These are phyloP conservation scores for Cordyceps tenuipes DNA, from an alignment of 2,329 filamentous ascomycete genomes.

Conservation along the genomic window DNA sequence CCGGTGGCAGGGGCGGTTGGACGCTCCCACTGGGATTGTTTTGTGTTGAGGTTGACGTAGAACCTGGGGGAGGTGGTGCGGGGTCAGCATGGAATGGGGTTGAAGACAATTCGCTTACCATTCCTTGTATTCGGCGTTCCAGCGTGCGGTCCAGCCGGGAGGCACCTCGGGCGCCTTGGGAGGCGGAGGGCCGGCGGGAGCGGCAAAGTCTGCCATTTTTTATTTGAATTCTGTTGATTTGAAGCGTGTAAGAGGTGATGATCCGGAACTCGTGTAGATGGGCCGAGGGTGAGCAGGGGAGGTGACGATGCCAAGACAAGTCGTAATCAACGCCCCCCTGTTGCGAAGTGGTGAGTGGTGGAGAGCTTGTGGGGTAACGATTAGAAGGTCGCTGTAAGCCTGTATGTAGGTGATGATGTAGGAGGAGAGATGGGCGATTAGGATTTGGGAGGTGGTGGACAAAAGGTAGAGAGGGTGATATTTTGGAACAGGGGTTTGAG, in stretches of 20 bases:
- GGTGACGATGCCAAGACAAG: constrained; percentile 2
- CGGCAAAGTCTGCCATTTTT: constrained; percentile 45
- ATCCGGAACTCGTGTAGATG: background rate
- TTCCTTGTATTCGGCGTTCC: constrained; percentile 82
- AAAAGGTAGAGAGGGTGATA: background rate
- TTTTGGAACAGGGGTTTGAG: background rate
- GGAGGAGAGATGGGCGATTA: background rate
- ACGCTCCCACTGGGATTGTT: constrained; percentile 83
- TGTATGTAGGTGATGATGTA: background rate
- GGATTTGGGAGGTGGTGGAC: background rate
- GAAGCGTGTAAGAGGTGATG: background rate
- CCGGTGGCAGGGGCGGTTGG: constrained; percentile 61
- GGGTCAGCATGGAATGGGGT: background rate
- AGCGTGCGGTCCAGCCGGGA: constrained; percentile 71
- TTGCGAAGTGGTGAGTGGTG: background rate
- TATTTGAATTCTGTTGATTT: background rate
- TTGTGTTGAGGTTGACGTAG: constrained; percentile 83
- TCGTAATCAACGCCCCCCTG: background rate
- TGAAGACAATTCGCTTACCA: constrained; percentile 43
- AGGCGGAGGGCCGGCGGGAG: constrained; percentile 47
- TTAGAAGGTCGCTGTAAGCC: background rate
- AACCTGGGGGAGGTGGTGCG: constrained; percentile 50
- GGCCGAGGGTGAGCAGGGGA: background rate
- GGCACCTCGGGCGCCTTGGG: constrained; percentile 54
- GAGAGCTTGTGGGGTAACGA: background rate